A percentile compares a stretch with the other conserved stretches of the same genome.
Conservation (phyloP, 345 rosid genomes). For the Bretschneidera sinensis region DNA sequence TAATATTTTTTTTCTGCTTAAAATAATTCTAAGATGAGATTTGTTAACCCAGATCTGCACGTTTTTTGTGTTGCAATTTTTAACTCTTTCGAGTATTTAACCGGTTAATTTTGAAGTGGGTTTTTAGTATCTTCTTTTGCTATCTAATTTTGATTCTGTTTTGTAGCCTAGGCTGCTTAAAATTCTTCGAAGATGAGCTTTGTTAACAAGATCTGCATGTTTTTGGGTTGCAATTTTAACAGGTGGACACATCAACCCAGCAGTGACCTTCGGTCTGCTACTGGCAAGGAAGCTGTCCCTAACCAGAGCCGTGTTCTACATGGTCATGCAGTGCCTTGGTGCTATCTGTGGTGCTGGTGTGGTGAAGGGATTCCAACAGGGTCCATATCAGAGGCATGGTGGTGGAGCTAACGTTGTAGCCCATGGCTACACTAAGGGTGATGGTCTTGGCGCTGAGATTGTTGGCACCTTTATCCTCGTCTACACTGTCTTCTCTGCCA, state of each 20-base stretch:
- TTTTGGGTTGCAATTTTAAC: slow-evolving; percentile 8
- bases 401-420: slow-evolving; percentile 64
- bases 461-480: slow-evolving; percentile 66
- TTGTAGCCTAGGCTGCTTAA: not conserved
- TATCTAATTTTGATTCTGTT: not conserved
- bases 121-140: not conserved
- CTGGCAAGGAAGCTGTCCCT: slow-evolving; percentile 69
- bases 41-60: no score
- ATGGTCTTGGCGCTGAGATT: slow-evolving; percentile 71
- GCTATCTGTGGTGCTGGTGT: slow-evolving; percentile 78
- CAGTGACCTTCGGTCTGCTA: slow-evolving; percentile 60
- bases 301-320: slow-evolving; percentile 57
- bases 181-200: not conserved
- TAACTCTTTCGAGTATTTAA: not conserved
- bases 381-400: slow-evolving; percentile 21
- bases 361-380: slow-evolving; percentile 48
- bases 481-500: slow-evolving; percentile 72
- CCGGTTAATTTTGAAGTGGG: not conserved
- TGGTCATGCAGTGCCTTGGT: slow-evolving; percentile 65
- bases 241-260: slow-evolving; percentile 79
- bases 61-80: no score
- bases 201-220: slow-evolving; percentile 12
- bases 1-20: no score
- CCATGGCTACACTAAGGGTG: slow-evolving; percentile 63
- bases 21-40: no score